These are phyloP conservation scores for Marasmius tenuissimus DNA, from an alignment of 1,284 basidiomycete genomes.

Conservation along the genomic window DNA sequence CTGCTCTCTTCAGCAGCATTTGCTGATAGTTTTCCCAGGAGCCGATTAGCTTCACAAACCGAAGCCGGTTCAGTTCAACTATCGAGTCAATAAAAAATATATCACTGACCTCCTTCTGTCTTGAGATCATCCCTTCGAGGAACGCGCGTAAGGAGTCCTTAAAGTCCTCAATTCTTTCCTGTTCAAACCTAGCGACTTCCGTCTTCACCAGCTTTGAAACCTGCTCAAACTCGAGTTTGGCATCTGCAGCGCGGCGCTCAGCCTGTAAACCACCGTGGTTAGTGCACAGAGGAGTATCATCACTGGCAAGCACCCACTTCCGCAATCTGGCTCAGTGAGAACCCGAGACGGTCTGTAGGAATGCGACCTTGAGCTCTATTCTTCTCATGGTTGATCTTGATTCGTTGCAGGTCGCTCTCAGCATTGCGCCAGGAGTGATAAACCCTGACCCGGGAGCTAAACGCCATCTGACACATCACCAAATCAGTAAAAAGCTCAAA, in stretches of 20 bases:
- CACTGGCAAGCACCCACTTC: constrained; percentile 52
- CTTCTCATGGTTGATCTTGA: constrained; percentile 79
- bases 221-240: constrained; percentile 86
- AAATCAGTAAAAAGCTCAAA: constrained; percentile 5
- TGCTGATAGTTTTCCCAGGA: constrained; percentile 79
- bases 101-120: constrained; percentile 74
- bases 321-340: constrained; percentile 73
- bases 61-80: neutral
- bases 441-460: constrained; percentile 81
- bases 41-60: constrained; percentile 51
- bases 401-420: constrained; percentile 74
- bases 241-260: constrained; percentile 79
- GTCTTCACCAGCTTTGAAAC: constrained; percentile 86
- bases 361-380: constrained; percentile 73
- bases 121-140: constrained; percentile 78
- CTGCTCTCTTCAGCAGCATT: constrained; percentile 52
- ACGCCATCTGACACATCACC: constrained; percentile 62
- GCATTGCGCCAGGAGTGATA: constrained; percentile 81
- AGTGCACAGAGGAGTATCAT: constrained; percentile 1
- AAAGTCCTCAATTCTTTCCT: constrained; percentile 90
- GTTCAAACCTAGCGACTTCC: constrained; percentile 93
- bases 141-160: constrained; percentile 76
- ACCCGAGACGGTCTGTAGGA: constrained; percentile 63
- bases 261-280: constrained; percentile 47
- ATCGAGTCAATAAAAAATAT: constrained; percentile 1